These are phyloP conservation scores for Sporothrix phasma DNA, from an alignment of 2,329 filamentous ascomycete species.

Conservation along the genomic window DNA sequence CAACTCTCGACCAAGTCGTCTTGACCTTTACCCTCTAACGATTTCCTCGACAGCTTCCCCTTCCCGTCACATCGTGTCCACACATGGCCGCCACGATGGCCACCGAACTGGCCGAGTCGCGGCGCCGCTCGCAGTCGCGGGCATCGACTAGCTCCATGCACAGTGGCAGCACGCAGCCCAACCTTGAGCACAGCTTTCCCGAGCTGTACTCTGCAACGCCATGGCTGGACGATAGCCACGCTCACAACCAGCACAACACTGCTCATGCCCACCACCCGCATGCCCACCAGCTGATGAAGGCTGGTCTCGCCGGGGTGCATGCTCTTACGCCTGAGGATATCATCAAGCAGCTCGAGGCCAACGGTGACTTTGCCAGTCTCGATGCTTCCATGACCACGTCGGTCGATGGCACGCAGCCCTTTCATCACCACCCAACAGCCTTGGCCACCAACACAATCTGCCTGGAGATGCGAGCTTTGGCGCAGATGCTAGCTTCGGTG, in stretches of 20 bases:
- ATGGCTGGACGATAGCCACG: constrained; percentile 37
- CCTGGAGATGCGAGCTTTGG: constrained; percentile 45
- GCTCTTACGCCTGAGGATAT: constrained; percentile 50
- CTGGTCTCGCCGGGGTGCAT: constrained; percentile 21
- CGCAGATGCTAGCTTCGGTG: constrained; percentile 44
- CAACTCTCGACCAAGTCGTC: background rate
- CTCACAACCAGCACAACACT: constrained; percentile 31
- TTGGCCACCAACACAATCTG: constrained; percentile 43
- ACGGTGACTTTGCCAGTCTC: constrained; percentile 36
- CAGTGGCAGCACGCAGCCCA: constrained; percentile 42
- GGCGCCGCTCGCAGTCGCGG: constrained; percentile 43
- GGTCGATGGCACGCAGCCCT: constrained; percentile 33
- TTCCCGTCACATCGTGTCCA: background rate
- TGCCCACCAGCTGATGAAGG: constrained; percentile 31
- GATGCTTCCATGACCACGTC: constrained; percentile 41
- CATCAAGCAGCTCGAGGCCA: constrained; percentile 49
- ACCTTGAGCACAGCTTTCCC: constrained; percentile 39
- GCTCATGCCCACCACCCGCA: constrained; percentile 35
- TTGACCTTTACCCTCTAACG: background rate
- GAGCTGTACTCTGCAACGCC: constrained; percentile 36
- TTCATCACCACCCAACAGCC: constrained; percentile 27
- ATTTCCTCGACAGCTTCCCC: background rate
- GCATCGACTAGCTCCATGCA: constrained; percentile 49
- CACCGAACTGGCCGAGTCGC: constrained; percentile 29
- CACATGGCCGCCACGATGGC: constrained; percentile 22